Evolutionary conservation across 768 basidiomycete genomes (phyloP), one percentile per base, ranked within the genome.

Genomic region (Mycena sanguinolenta): DNA sequence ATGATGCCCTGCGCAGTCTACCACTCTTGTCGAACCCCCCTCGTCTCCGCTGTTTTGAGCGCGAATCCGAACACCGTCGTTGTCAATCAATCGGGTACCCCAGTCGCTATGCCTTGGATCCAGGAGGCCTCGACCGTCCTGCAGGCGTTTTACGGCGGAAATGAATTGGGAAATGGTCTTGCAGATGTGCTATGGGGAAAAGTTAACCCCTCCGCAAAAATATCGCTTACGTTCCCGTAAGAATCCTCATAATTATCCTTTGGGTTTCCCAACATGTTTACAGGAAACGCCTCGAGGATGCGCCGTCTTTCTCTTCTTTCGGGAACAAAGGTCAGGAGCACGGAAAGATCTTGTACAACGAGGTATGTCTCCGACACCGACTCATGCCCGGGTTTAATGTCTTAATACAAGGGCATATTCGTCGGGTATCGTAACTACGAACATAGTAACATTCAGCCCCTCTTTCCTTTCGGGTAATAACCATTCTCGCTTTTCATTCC

Each of bases 161-260:
- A 89, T 71, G 88, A 88, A 73, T 79, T 85, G 23, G 89, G 89
- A 14, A 85, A 87, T 66, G 89, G 87, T 21, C 77, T 91, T 10
- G 88, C 88, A 0, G 89, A 90, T 75, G 84, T 90, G 3, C 72
- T 91, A 5, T 91, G 88, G 74, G 90, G 90, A 7, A 87, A 86
- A 74, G 84, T 87, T 8, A 89, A 88, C 72, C 90, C 90, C 0
- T 85, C 84, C 10, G 89, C 85, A 19, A 89, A 89, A 77, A 82
- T 90, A 12, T 82, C 89, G 27, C 77, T 89, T 52, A 88, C 86
- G 21, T 88, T 88, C 78, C 87, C 87, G 86, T 86, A 63, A 71
- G 83, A 23, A 39, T 38, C 39, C 21, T 36, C 28, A 38, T 16
- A n/a, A 52, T 12, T 30, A 13, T 69, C 25, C 6, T 4, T 23